These are phyloP conservation scores for Mycena leptocephala DNA, from an alignment of 768 basidiomycete species.

Conservation along the genomic window DNA sequence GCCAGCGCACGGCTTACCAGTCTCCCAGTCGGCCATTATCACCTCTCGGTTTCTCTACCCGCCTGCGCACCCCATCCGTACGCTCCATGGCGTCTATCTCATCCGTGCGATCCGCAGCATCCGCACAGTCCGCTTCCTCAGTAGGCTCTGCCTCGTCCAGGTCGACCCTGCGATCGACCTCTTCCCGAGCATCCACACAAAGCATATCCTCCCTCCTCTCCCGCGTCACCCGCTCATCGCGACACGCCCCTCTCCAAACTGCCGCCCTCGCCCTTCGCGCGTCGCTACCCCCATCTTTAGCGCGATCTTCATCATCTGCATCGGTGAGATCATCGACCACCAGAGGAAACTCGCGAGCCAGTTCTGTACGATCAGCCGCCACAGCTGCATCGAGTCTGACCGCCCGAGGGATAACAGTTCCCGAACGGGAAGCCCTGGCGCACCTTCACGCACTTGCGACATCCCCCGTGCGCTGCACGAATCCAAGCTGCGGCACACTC, in stretches of 20 bases:
- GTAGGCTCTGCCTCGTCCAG: neutral
- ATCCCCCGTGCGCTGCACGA: conserved; percentile 8
- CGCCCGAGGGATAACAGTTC: neutral
- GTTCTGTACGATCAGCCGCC: conserved; percentile 7
- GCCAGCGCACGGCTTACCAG: neutral
- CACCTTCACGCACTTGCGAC: conserved; percentile 13
- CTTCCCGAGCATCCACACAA: neutral
- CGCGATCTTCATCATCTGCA: conserved; percentile 9
- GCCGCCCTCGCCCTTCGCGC: conserved; percentile 27
- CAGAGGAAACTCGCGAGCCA: conserved; percentile 4
- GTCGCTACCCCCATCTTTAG: conserved; percentile 14
- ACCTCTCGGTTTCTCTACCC: conserved; percentile 10
- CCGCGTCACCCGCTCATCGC: conserved; percentile 16
- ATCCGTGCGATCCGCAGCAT: neutral
- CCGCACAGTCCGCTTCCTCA: neutral
- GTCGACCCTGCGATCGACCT: neutral
- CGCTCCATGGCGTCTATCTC: conserved; percentile 20
- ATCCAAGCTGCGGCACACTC: conserved; percentile 13
- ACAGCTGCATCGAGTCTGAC: neutral
- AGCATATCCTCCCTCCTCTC: neutral
- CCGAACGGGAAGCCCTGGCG: neutral
- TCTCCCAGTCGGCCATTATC: conserved; percentile 20
- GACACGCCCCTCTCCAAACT: conserved; percentile 24
- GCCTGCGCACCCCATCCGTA: neutral
- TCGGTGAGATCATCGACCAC: neutral